Evolutionary conservation across 345 rosid species (phyloP).

Genomic region (Eucalyptus pumila): DNA sequence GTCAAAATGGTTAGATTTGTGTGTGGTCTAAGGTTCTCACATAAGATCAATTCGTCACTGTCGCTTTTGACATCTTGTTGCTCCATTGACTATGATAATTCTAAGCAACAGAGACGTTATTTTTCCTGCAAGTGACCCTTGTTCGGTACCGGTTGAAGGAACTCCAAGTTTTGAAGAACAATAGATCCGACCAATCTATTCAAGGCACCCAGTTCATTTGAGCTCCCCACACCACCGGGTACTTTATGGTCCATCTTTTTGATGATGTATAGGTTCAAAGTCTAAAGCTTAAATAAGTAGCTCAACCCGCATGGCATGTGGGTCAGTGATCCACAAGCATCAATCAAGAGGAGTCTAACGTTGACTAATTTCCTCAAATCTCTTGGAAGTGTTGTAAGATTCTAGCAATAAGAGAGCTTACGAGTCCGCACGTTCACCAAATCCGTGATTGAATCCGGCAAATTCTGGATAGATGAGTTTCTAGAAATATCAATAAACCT

Average conservation of each 20-base stretch:
- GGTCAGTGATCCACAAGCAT: too few relatives aligned
- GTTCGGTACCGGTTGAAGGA: background rate
- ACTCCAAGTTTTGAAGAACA: background rate
- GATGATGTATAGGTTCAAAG: too few relatives aligned
- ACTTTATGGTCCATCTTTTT: background rate
- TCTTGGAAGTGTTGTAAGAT: too few relatives aligned
- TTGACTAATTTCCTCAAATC: too few relatives aligned
- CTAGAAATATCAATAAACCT: too few relatives aligned
- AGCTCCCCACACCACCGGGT: background rate
- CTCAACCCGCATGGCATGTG: too few relatives aligned
- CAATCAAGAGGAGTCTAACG: too few relatives aligned
- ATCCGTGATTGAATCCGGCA: too few relatives aligned
- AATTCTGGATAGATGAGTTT: too few relatives aligned
- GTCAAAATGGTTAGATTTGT: background rate
- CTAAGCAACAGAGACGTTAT: background rate
- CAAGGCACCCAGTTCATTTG: background rate
- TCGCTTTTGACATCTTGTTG: background rate
- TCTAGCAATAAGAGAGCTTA: too few relatives aligned
- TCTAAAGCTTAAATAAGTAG: background rate
- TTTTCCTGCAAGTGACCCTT: background rate
- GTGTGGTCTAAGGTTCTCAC: background rate
- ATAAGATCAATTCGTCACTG: background rate
- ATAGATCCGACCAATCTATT: background rate
- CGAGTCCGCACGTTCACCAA: too few relatives aligned
- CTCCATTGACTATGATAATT: accelerated